These are phyloP conservation scores for Cordyceps tenuipes DNA, from an alignment of 2,329 filamentous ascomycete genomes.

Conservation along the genomic window DNA sequence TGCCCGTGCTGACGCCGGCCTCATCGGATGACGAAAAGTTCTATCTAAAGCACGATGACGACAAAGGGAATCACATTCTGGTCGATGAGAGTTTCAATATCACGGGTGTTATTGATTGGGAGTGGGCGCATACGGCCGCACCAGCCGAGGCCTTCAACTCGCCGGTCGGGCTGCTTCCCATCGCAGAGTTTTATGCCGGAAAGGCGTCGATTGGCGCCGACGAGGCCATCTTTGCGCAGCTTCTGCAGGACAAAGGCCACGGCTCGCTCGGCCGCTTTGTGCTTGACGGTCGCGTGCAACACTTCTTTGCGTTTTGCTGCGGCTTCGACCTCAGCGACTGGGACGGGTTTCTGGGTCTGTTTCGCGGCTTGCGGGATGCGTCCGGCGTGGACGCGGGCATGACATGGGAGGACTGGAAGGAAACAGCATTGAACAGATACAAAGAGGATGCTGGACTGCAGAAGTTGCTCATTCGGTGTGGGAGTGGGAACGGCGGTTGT, in stretches of 20 bases:
- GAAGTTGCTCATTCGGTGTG: constrained; percentile 12
- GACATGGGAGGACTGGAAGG: constrained; percentile 31
- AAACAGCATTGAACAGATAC: constrained; percentile 27
- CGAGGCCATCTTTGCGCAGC: constrained; percentile 28
- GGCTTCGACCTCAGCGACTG: constrained; percentile 34
- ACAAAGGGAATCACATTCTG: constrained; percentile 3
- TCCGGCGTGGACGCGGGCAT: constrained; percentile 25
- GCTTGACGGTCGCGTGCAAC: constrained; percentile 28
- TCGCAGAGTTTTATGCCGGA: constrained; percentile 32
- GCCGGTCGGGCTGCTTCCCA: constrained; percentile 23
- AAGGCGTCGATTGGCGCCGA: constrained; percentile 28
- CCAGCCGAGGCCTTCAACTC: neutral
- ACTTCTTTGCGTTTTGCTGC: constrained; percentile 33
- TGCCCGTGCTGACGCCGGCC: constrained; percentile 19
- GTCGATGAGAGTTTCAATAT: neutral
- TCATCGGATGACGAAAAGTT: constrained; percentile 23
- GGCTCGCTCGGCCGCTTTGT: constrained; percentile 29
- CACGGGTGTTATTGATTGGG: constrained; percentile 6
- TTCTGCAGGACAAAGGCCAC: constrained; percentile 24
- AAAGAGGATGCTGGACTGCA: constrained; percentile 18
- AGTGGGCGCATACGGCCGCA: constrained; percentile 1
- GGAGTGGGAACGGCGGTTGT: neutral
- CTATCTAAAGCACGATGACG: constrained; percentile 38
- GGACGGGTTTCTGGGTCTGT: constrained; percentile 34
- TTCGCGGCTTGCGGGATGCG: constrained; percentile 29